phyloP scores from a whole-genome alignment of 306 rosid species.

The Begonia loranthoides region DNA sequence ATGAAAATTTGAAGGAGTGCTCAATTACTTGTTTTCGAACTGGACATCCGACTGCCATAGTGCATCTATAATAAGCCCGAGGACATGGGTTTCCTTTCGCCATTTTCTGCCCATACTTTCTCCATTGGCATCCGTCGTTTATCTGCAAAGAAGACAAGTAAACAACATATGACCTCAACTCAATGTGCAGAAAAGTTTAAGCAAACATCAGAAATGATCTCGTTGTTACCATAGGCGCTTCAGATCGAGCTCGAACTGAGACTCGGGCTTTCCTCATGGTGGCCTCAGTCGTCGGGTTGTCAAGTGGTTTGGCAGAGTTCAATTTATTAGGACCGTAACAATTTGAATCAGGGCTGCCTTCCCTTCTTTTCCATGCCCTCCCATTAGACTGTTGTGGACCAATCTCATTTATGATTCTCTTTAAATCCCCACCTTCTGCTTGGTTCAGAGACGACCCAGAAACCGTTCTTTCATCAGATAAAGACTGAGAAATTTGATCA shows the following conservation, averaged over 20 bases:
- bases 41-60: slow-evolving; percentile 95
- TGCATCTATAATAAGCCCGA: slow-evolving; percentile 86
- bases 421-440: slow-evolving; percentile 1
- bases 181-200: no score
- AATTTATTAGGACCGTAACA: slow-evolving; percentile 55
- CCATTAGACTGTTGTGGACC: slow-evolving; percentile 8
- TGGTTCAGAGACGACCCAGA: slow-evolving; percentile 37
- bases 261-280: slow-evolving; percentile 98
- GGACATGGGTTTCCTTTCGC: slow-evolving; percentile 98
- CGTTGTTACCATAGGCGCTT: slow-evolving; percentile 70
- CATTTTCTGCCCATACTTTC: slow-evolving; percentile 95
- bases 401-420: slow-evolving; percentile 10
- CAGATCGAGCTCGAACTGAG: slow-evolving; percentile 90
- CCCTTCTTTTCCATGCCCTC: slow-evolving; percentile 39
- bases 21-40: slow-evolving; percentile 82
- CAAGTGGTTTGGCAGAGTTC: slow-evolving; percentile 17
- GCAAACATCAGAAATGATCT: no score
- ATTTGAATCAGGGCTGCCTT: slow-evolving; percentile 65
- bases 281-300: slow-evolving; percentile 60
- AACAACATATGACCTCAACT: no score
- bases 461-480: slow-evolving; percentile 67
- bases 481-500: slow-evolving; percentile 41
- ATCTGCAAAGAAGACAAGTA: slow-evolving; percentile 29
- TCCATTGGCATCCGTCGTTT: slow-evolving; percentile 97
- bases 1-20: no score